These are phyloP conservation scores for Calonectria crousiana DNA, from an alignment of 2,329 filamentous ascomycete genomes.

Conservation along the genomic window DNA sequence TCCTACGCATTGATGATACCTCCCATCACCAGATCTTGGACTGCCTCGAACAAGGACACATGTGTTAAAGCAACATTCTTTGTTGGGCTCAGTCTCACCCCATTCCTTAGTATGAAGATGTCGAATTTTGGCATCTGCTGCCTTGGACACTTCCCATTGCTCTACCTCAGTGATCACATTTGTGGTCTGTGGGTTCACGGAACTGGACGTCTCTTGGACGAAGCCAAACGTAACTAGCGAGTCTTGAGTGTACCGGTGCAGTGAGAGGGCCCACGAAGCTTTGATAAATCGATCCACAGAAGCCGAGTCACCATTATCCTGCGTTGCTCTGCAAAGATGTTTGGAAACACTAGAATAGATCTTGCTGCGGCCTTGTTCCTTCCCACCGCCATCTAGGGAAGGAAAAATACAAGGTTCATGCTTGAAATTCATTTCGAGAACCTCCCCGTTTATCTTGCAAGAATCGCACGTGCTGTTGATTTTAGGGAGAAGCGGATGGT, in stretches of 20 bases:
- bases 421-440: too few species aligned
- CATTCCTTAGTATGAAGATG: neutral
- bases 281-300: neutral
- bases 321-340: neutral
- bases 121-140: neutral
- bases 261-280: neutral
- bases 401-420: too few species aligned
- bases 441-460: too few species aligned
- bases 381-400: too few species aligned
- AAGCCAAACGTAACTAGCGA: neutral
- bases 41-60: neutral
- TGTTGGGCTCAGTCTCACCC: neutral
- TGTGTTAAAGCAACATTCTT: neutral
- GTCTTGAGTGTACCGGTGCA: neutral
- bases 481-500: too few species aligned
- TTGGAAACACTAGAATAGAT: neutral
- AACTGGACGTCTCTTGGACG: neutral
- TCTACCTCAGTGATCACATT: neutral
- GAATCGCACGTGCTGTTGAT: too few species aligned
- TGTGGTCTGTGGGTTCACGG: neutral
- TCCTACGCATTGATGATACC: too few species aligned
- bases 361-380: too few species aligned
- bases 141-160: neutral
- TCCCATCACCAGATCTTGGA: too few species aligned
- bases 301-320: neutral